phyloP scores from a whole-genome alignment of 208 protist genomes.

The Leishmania tropica region DNA sequence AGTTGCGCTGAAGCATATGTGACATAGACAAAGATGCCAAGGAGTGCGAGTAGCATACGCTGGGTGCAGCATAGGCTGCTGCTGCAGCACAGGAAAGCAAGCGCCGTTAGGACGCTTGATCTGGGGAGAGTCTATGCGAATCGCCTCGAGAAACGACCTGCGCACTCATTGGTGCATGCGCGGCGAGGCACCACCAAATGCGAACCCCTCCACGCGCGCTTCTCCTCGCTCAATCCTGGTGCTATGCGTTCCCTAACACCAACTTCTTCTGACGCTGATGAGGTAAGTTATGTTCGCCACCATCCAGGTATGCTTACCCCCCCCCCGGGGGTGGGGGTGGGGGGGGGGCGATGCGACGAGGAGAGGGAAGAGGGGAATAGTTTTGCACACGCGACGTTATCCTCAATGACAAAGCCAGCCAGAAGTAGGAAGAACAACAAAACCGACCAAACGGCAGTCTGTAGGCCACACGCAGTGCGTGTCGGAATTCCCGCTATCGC shows the following conservation, averaged over 20 bases:
- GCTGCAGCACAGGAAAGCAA: background rate
- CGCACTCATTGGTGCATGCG: background rate
- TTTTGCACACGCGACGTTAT: background rate
- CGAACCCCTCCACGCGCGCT: background rate
- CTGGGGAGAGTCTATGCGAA: background rate
- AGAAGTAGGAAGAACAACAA: background rate
- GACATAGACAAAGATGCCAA: background rate
- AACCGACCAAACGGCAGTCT: background rate
- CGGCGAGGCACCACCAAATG: background rate
- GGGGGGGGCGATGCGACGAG: background rate
- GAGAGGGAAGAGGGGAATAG: background rate
- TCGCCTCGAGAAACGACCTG: background rate
- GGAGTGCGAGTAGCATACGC: background rate
- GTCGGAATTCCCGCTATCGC: background rate
- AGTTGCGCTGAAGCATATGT: background rate
- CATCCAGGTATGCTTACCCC: background rate
- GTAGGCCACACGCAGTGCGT: background rate
- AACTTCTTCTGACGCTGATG: background rate
- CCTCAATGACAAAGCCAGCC: background rate
- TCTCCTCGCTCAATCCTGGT: background rate
- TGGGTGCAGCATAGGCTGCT: background rate
- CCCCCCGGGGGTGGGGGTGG: too few relatives aligned
- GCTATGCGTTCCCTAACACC: background rate
- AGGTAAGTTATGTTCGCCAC: background rate
- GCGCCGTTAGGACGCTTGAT: background rate